These are phyloP conservation scores for Tuber calosporum DNA, from an alignment of 495 filamentous ascomycete genomes.

Conservation along the genomic window DNA sequence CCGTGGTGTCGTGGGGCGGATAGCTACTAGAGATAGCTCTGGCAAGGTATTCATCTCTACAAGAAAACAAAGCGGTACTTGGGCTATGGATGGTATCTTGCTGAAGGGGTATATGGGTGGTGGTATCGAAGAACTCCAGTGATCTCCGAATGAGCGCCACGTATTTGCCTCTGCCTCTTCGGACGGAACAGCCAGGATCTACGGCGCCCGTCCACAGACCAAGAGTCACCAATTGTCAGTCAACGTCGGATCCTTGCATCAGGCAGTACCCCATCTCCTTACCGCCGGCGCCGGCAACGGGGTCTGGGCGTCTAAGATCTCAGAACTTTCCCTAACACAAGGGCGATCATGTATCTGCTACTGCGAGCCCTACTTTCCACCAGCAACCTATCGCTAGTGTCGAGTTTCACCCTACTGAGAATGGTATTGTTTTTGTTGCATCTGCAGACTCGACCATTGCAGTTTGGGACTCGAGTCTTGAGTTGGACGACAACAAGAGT, in stretches of 20 bases:
- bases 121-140: no score
- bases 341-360: constrained; percentile 50
- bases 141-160: no score
- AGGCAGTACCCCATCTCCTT: constrained; percentile 74
- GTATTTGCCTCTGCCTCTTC: no score
- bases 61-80: no score
- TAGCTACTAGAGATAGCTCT: no score
- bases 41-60: no score
- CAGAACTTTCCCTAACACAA: constrained; percentile 69
- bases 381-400: constrained; percentile 89
- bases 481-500: constrained; percentile 92
- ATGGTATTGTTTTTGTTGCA: constrained; percentile 88
- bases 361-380: constrained; percentile 87
- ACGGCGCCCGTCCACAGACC: constrained; percentile 76
- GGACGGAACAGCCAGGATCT: no score
- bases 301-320: constrained; percentile 91
- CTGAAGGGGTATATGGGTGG: no score
- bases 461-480: no score
- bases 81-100: no score
- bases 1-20: no score
- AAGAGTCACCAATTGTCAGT: constrained; percentile 77
- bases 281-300: constrained; percentile 91
- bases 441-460: no score
- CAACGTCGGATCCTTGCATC: constrained; percentile 66
- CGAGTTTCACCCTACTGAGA: constrained; percentile 94